Conservation (phyloP, 805 yeast species). For the Schwanniomyces occidentalis region DNA sequence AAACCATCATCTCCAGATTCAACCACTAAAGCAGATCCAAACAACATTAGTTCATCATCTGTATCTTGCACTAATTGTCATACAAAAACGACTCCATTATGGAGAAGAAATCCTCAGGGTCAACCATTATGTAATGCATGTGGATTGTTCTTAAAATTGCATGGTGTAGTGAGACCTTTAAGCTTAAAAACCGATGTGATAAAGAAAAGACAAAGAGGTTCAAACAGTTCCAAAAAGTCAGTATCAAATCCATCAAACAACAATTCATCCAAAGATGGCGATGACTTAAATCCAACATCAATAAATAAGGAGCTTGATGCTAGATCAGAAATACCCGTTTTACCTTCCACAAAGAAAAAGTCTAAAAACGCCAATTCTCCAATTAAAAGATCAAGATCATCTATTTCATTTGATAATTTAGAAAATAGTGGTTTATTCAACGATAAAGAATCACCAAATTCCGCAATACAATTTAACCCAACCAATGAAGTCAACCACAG, state of each 20-base stretch:
- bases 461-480: neutral
- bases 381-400: constrained; percentile 1
- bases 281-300: constrained; percentile 50
- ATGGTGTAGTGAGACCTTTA: constrained; percentile 93
- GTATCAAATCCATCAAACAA: constrained; percentile 31
- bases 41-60: constrained; percentile 6
- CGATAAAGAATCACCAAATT: constrained; percentile 1
- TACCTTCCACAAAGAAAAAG: constrained; percentile 3
- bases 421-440: neutral
- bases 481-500: neutral
- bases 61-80: constrained; percentile 80
- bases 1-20: constrained; percentile 7
- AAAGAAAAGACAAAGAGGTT: constrained; percentile 77
- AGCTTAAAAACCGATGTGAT: constrained; percentile 90
- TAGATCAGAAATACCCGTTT: neutral
- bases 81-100: constrained; percentile 88
- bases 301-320: constrained; percentile 11
- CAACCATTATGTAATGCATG: constrained; percentile 95
- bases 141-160: constrained; percentile 87
- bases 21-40: constrained; percentile 5
- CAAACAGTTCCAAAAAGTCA: constrained; percentile 19
- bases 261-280: constrained; percentile 39
- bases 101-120: constrained; percentile 93
- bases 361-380: constrained; percentile 4
- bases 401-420: neutral